phyloP scores from a whole-genome alignment of 1,139 yeast genomes.

The Pichia cactophila region DNA sequence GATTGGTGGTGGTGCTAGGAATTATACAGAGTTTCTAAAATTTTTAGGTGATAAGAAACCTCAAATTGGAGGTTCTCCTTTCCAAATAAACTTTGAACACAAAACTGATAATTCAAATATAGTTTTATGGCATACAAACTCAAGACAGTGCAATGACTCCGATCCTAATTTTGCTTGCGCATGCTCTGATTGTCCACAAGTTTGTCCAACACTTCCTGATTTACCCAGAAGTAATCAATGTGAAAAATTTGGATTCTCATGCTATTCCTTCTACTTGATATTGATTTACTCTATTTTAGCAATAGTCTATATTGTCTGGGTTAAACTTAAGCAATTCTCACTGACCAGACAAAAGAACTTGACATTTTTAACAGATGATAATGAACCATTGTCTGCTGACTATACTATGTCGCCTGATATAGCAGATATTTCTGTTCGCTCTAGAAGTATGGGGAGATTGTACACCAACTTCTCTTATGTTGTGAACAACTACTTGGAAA shows the following conservation, averaged over 20 bases:
- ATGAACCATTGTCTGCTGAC: constrained; percentile 13
- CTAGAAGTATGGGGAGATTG: constrained; percentile 1
- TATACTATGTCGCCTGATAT: constrained; percentile 18
- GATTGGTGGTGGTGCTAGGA: constrained; percentile 91
- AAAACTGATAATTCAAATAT: constrained; percentile 16
- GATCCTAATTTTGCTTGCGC: constrained; percentile 63
- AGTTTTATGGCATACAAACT: constrained; percentile 30
- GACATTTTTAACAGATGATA: constrained; percentile 11
- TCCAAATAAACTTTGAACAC: constrained; percentile 77
- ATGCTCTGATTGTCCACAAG: constrained; percentile 77
- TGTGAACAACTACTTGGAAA: constrained; percentile 39
- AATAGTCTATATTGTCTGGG: constrained; percentile 34
- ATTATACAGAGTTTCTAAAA: constrained; percentile 64
- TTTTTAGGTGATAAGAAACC: constrained; percentile 95
- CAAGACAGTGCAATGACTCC: constrained; percentile 53
- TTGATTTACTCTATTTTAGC: constrained; percentile 36
- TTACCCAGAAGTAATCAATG: constrained; percentile 35
- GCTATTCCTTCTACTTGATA: constrained; percentile 61
- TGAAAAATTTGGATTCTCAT: constrained; percentile 56
- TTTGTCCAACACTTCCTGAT: constrained; percentile 67
- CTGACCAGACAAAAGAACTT: constrained; percentile 2
- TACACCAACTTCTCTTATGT: constrained; percentile 30
- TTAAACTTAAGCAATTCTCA: constrained; percentile 29
- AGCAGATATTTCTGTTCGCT: constrained; percentile 11
- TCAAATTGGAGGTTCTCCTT: constrained; percentile 87